A percentile compares a stretch with the other conserved stretches of the same genome.
phyloP scores from a whole-genome alignment of 805 yeast species.

The Kluyveromyces lactis region DNA sequence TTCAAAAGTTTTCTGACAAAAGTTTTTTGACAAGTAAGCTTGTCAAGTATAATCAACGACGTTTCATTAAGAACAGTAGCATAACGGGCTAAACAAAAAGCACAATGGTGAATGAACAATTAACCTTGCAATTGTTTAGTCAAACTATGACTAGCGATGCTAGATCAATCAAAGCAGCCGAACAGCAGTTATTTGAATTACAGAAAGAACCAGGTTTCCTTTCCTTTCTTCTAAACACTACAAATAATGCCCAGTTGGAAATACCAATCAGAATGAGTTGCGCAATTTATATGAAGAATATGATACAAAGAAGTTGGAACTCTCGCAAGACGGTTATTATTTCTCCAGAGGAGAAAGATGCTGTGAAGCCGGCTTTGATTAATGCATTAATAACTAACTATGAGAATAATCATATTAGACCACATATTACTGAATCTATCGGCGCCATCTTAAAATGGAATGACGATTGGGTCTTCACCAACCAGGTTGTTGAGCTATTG shows the following conservation, averaged over 20 bases:
- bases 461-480: constrained; percentile 30
- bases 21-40: too few species aligned
- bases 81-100: too few species aligned
- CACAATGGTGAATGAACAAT: constrained; percentile 39
- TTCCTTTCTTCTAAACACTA: constrained; percentile 42
- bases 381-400: constrained; percentile 40
- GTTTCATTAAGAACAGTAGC: too few species aligned
- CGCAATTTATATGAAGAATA: constrained; percentile 63
- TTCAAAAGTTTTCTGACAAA: too few species aligned
- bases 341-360: constrained; percentile 41
- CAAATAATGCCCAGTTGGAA: constrained; percentile 37
- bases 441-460: constrained; percentile 44
- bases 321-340: constrained; percentile 27
- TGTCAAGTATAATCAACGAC: too few species aligned
- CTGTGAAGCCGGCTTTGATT: constrained; percentile 46
- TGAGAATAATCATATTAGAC: constrained; percentile 36
- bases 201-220: constrained; percentile 55
- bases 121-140: constrained; percentile 41
- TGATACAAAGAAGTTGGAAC: constrained; percentile 48
- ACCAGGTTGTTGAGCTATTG: constrained; percentile 29
- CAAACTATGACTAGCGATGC: constrained; percentile 48
- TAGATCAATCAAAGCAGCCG: constrained; percentile 44
- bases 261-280: constrained; percentile 45
- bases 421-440: constrained; percentile 51
- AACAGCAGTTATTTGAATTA: constrained; percentile 39